Conservation (phyloP, 108 stramenopile species). For the Cylindrotheca closterium region DNA sequence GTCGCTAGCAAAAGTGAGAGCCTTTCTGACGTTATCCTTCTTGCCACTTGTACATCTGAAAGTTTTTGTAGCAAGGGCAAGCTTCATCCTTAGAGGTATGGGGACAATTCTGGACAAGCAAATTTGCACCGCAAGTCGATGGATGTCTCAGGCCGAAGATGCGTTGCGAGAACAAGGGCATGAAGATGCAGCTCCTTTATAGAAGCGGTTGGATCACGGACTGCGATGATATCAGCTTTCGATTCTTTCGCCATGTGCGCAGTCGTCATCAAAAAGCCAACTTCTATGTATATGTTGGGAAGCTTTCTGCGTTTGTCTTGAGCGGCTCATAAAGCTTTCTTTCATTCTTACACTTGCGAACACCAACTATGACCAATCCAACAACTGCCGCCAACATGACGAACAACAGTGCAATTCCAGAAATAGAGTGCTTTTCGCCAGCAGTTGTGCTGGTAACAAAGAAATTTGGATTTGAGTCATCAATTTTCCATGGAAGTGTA, state of each 20-base stretch:
- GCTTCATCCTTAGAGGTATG: constrained; percentile 65
- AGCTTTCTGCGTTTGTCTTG: neutral
- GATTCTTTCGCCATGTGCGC: too few relatives aligned
- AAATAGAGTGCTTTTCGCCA: neutral
- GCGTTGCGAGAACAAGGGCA: too few relatives aligned
- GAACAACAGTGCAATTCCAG: neutral
- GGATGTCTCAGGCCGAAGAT: constrained; percentile 54
- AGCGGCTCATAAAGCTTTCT: constrained; percentile 15
- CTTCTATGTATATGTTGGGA: neutral
- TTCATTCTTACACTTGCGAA: neutral
- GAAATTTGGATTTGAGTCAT: neutral
- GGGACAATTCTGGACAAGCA: constrained; percentile 54
- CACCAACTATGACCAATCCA: neutral
- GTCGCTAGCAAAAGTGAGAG: too few relatives aligned
- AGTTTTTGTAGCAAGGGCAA: constrained; percentile 64
- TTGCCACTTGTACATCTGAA: neutral
- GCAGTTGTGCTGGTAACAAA: too few relatives aligned
- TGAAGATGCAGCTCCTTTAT: too few relatives aligned
- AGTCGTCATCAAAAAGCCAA: too few relatives aligned
- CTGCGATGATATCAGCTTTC: too few relatives aligned
- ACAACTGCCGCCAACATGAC: neutral
- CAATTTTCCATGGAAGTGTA: constrained; percentile 68
- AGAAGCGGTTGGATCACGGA: too few relatives aligned
- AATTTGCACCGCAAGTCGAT: constrained; percentile 44
- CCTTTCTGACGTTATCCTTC: neutral